Evolutionary conservation across 2,329 filamentous ascomycete species (phyloP).

Genomic region (Leptographium radiaticola): DNA sequence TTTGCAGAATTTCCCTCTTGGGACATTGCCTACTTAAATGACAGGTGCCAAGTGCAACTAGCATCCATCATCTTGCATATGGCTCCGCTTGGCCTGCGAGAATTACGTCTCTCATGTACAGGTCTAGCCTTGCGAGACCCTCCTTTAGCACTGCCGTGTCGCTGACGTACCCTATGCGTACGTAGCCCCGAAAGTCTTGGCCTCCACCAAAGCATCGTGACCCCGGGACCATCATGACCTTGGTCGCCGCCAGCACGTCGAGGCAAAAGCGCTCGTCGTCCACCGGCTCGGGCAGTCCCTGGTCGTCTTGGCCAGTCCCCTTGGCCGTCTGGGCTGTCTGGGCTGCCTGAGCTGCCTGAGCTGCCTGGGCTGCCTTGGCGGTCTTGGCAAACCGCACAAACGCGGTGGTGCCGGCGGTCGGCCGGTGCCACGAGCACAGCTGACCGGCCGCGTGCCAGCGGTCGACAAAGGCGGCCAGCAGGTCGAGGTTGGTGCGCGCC

Average conservation of each 20-base stretch:
- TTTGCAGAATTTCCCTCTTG: no score
- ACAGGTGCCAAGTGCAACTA: no score
- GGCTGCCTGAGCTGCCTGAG: background rate
- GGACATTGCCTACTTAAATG: no score
- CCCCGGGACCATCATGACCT: slow-evolving; percentile 64
- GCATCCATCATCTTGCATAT: no score
- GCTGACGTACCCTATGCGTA: slow-evolving; percentile 65
- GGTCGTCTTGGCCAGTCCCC: background rate
- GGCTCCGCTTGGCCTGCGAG: no score
- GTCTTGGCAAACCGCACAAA: slow-evolving; percentile 55
- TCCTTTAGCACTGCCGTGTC: slow-evolving; percentile 55
- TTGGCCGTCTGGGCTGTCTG: background rate
- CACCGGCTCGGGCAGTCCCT: slow-evolving; percentile 31
- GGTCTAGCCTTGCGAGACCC: slow-evolving; percentile 40
- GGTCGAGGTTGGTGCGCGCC: slow-evolving; percentile 51
- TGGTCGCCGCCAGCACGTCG: slow-evolving; percentile 52
- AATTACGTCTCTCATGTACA: slow-evolving; percentile 21
- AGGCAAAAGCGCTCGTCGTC: slow-evolving; percentile 63
- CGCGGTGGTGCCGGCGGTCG: slow-evolving; percentile 66
- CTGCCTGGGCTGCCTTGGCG: background rate
- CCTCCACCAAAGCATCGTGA: slow-evolving; percentile 57
- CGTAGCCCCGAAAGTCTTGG: slow-evolving; percentile 57
- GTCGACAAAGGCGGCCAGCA: slow-evolving; percentile 56
- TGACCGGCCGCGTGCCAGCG: slow-evolving; percentile 35
- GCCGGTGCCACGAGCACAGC: slow-evolving; percentile 57